Evolutionary conservation across 169 alveolate genomes (phyloP).

Genomic region (Plasmodium billcollinsi): DNA sequence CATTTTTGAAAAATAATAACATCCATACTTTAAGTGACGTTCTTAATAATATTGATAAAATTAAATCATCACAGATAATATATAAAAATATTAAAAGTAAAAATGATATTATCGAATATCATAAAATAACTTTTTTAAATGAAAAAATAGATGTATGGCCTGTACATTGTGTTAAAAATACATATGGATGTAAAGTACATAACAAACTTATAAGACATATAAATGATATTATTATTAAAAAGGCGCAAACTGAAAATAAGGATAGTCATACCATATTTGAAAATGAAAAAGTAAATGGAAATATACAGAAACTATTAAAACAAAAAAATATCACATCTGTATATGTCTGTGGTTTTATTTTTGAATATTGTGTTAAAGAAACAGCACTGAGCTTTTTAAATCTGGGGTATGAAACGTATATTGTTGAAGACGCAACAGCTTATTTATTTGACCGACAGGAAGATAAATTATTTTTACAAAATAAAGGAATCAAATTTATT

Average conservation of each 20-base stretch:
- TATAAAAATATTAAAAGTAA: slow-evolving; percentile 40
- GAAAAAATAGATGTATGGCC: slow-evolving; percentile 70
- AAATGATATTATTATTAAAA: slow-evolving; percentile 55
- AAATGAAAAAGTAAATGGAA: slow-evolving; percentile 14
- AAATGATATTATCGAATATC: slow-evolving; percentile 53
- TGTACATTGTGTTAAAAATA: slow-evolving; percentile 55
- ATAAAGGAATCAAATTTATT: slow-evolving; percentile 52
- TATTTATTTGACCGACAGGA: slow-evolving; percentile 24
- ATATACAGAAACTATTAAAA: slow-evolving; percentile 14
- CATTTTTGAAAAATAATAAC: slow-evolving; percentile 20
- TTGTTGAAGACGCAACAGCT: slow-evolving; percentile 75
- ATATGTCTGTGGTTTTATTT: slow-evolving; percentile 63
- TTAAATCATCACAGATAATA: slow-evolving; percentile 12
- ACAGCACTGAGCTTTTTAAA: slow-evolving; percentile 51
- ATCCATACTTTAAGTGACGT: slow-evolving; percentile 43
- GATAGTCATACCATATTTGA: slow-evolving; percentile 61
- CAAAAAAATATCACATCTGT: slow-evolving; percentile 35
- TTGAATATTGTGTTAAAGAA: slow-evolving; percentile 71
- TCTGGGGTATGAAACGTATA: slow-evolving; percentile 42
- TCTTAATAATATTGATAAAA: slow-evolving; percentile 22
- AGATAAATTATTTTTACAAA: slow-evolving; percentile 16
- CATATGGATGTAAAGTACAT: slow-evolving; percentile 60
- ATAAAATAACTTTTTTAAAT: slow-evolving; percentile 36
- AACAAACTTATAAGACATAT: slow-evolving; percentile 42
- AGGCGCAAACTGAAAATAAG: slow-evolving; percentile 28